phyloP scores from a whole-genome alignment of 2,329 filamentous ascomycete genomes.

The Neonectria faginata region DNA sequence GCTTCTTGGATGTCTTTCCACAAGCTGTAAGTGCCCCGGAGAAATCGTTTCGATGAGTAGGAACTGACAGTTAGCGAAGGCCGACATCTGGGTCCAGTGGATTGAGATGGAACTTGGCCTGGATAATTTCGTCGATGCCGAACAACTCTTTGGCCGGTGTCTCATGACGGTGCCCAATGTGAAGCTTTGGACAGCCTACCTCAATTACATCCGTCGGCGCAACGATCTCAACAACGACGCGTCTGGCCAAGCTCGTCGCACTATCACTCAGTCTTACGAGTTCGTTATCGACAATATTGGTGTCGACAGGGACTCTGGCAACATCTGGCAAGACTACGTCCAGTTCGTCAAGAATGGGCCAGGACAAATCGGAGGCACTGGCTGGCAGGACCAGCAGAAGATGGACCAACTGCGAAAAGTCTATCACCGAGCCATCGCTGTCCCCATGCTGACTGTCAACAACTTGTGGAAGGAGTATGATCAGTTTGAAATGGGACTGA shows the following conservation, averaged over 20 bases:
- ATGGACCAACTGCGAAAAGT: constrained; percentile 93
- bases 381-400: constrained; percentile 98
- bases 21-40: constrained; percentile 77
- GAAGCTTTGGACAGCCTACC: constrained; percentile 89
- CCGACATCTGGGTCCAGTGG: constrained; percentile 90
- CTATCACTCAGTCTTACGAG: constrained; percentile 88
- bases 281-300: constrained; percentile 92
- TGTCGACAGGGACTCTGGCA: constrained; percentile 88
- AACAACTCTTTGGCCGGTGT: constrained; percentile 84
- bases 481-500: constrained; percentile 91
- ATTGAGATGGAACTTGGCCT: constrained; percentile 89
- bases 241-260: constrained; percentile 79
- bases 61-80: constrained; percentile 66
- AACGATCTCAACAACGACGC: constrained; percentile 87
- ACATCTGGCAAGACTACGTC: constrained; percentile 94
- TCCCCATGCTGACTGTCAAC: constrained; percentile 87
- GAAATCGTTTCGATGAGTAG: background rate
- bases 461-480: constrained; percentile 97
- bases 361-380: constrained; percentile 83
- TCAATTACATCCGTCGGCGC: constrained; percentile 92
- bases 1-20: constrained; percentile 90
- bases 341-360: constrained; percentile 91
- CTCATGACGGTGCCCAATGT: constrained; percentile 85
- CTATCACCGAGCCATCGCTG: constrained; percentile 88
- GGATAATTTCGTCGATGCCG: constrained; percentile 83